phyloP scores from a whole-genome alignment of 176 grass and related monocot species.

The Oryza punctata region DNA sequence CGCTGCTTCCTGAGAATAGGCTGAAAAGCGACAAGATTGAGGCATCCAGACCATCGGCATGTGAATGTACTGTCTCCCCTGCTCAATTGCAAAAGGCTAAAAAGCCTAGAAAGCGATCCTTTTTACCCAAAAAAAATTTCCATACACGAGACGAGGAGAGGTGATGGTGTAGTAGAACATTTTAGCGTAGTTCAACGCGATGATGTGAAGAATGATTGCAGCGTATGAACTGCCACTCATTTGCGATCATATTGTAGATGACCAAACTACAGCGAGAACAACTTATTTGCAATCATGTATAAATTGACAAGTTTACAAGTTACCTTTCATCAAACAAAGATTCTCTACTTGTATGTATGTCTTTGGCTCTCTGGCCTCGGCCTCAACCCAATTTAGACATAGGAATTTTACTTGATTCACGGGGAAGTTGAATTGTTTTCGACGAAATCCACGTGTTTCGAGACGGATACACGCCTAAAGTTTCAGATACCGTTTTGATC shows the following conservation, averaged over 20 bases:
- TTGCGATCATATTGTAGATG: conserved; percentile 8
- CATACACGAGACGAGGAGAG: not conserved
- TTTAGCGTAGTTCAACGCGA: not conserved
- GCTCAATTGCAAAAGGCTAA: not conserved
- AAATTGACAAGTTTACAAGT: not conserved
- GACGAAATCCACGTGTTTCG: not conserved
- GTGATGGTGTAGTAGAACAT: not conserved
- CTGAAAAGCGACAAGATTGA: conserved; percentile 41
- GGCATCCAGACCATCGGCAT: conserved; percentile 15
- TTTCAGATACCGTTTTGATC: not conserved
- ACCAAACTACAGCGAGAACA: not conserved
- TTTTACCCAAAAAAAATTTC: conserved; percentile 27
- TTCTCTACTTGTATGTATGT: not conserved
- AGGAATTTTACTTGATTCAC: not conserved
- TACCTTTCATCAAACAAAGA: not conserved
- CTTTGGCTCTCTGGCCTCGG: not conserved
- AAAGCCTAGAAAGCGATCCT: not conserved
- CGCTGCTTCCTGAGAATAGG: conserved; percentile 11
- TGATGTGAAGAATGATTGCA: conserved; percentile 26
- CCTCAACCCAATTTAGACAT: not conserved
- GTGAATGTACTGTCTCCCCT: conserved; percentile 34
- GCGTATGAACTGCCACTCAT: not conserved
- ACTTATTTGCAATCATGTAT: not conserved
- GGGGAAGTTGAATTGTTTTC: not conserved
- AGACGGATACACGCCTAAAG: not conserved